Evolutionary conservation across 495 filamentous ascomycete genomes (phyloP).

Genomic region (Neurospora pannonica): DNA sequence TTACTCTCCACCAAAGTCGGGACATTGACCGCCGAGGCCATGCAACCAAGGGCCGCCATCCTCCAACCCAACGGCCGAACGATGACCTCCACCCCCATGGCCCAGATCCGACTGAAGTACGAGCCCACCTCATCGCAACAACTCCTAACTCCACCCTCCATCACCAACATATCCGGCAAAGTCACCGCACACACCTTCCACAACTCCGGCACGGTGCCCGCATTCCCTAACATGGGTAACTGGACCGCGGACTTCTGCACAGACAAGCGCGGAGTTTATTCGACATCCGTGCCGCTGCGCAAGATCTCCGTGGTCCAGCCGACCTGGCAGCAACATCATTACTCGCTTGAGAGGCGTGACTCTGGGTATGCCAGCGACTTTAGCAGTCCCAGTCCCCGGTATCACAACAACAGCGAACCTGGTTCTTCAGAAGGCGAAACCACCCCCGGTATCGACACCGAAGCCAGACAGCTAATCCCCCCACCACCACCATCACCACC

Average conservation of each 20-base stretch:
- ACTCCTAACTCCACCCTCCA: slow-evolving; percentile 49
- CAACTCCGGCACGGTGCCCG: slow-evolving; percentile 32
- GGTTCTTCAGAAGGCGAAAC: slow-evolving; percentile 7
- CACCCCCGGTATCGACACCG: not conserved
- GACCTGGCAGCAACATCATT: slow-evolving; percentile 53
- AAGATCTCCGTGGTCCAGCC: slow-evolving; percentile 54
- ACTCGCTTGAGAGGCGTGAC: slow-evolving; percentile 41
- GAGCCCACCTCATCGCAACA: slow-evolving; percentile 45
- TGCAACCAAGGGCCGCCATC: slow-evolving; percentile 62
- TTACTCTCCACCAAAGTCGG: slow-evolving; percentile 72
- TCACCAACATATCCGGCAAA: slow-evolving; percentile 59
- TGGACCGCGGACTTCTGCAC: slow-evolving; percentile 34
- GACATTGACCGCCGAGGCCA: slow-evolving; percentile 56
- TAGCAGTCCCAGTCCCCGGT: not conserved
- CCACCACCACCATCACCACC: slow-evolving; percentile 1
- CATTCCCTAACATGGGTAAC: slow-evolving; percentile 51
- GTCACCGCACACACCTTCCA: slow-evolving; percentile 70
- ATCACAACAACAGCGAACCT: slow-evolving; percentile 10
- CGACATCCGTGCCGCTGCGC: slow-evolving; percentile 51
- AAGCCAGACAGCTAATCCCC: not conserved
- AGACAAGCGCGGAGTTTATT: slow-evolving; percentile 53
- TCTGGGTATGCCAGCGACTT: slow-evolving; percentile 41
- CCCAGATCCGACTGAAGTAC: slow-evolving; percentile 63
- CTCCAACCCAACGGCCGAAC: slow-evolving; percentile 40
- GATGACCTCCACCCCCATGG: slow-evolving; percentile 43